These are phyloP conservation scores for Sambucus nigra DNA, from an alignment of 129 eudicot genomes.

Conservation along the genomic window DNA sequence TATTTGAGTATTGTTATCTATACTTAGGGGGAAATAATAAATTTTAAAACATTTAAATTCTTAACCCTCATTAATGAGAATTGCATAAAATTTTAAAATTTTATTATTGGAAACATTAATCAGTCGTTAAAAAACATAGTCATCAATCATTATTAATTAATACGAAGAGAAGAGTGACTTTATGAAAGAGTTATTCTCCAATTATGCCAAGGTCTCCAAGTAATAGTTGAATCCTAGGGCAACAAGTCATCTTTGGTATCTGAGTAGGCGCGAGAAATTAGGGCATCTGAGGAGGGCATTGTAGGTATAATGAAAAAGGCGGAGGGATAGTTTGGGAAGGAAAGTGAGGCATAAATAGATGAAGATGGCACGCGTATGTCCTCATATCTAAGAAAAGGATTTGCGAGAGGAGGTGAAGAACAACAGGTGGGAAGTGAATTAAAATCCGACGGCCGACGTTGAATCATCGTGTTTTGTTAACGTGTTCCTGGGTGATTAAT, in stretches of 20 bases:
- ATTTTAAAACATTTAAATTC: no score
- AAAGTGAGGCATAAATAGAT: constrained; percentile 20
- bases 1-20: no score
- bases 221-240: constrained; percentile 22
- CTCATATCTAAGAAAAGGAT: not conserved
- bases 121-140: no score
- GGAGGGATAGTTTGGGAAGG: constrained; percentile 18
- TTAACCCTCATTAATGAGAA: no score
- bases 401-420: not conserved
- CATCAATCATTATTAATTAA: no score
- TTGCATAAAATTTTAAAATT: no score
- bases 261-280: constrained; percentile 9
- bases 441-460: not conserved
- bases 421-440: not conserved
- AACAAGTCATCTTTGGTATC: not conserved
- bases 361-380: constrained; percentile 8
- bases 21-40: no score
- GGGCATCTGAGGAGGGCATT: constrained; percentile 27
- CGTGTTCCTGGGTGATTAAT: not conserved
- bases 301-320: not conserved
- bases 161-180: no score
- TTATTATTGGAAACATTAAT: no score
- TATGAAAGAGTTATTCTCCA: no score
- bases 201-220: not conserved
- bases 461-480: not conserved